Evolutionary conservation across 257 asterid genomes (phyloP).

Genomic region (Nicotiana undulata): DNA sequence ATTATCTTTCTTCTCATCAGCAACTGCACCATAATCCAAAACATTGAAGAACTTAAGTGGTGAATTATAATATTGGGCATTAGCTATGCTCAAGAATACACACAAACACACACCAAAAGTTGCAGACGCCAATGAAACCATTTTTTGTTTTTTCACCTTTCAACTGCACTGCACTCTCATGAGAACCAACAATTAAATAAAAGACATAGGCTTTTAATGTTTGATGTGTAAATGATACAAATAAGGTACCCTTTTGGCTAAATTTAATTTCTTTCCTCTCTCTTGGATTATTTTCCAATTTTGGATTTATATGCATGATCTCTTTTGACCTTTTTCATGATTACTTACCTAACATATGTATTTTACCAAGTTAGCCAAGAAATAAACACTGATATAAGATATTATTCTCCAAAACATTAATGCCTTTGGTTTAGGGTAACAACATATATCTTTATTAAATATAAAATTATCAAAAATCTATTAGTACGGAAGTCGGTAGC

Average conservation of each 20-base stretch:
- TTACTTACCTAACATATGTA: not conserved
- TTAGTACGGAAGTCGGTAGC: not conserved
- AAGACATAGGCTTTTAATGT: not conserved
- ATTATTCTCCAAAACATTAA: not conserved
- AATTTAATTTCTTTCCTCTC: not conserved
- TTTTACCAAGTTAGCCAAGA: not conserved
- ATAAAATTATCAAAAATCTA: not conserved
- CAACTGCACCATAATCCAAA: conserved; percentile 44
- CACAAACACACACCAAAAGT: not conserved
- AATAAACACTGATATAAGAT: not conserved
- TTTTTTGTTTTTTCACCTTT: not conserved
- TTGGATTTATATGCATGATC: conserved; percentile 1
- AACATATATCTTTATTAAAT: not conserved
- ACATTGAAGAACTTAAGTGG: conserved; percentile 30
- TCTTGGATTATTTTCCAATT: not conserved
- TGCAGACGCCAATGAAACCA: conserved; percentile 9
- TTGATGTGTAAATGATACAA: not conserved
- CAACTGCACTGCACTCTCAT: not conserved
- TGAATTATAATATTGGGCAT: not conserved
- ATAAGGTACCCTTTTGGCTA: not conserved
- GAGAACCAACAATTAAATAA: not conserved
- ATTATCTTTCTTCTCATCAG: conserved; percentile 32
- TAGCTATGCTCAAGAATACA: conserved; percentile 6
- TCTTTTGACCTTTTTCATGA: not conserved
- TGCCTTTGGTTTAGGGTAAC: not conserved